A percentile compares a stretch with the other conserved stretches of the same genome.
Evolutionary conservation across 805 yeast species (phyloP).

Genomic region (Blastobotrys terrestris): DNA sequence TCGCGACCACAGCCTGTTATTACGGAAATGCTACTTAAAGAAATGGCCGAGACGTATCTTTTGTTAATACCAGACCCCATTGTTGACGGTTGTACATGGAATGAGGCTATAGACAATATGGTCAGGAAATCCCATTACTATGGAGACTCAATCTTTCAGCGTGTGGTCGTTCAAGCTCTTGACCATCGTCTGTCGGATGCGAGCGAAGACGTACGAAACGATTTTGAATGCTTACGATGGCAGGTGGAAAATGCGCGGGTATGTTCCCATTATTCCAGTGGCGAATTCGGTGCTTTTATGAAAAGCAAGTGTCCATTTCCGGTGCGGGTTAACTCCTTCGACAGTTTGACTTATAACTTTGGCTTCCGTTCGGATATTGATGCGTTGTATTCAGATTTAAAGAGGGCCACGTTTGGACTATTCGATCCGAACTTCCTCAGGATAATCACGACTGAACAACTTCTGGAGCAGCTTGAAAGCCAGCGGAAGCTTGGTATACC

Average conservation of each 20-base stretch:
- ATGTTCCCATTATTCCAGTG: background rate
- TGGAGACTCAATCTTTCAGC: too few species aligned
- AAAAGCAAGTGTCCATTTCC: background rate
- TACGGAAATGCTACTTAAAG: background rate
- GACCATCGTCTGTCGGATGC: background rate
- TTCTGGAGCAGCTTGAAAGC: background rate
- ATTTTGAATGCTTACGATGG: background rate
- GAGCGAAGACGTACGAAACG: background rate
- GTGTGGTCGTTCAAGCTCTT: background rate
- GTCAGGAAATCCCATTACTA: too few species aligned
- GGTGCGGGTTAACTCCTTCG: background rate
- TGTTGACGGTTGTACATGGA: background rate
- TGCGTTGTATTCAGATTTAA: background rate
- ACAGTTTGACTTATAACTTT: background rate
- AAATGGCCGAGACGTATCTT: background rate
- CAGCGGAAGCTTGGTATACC: too few species aligned
- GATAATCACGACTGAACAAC: background rate
- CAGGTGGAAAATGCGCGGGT: background rate
- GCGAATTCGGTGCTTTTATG: background rate
- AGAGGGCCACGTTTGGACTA: background rate
- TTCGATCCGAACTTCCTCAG: background rate
- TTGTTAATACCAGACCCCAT: background rate
- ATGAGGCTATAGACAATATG: background rate
- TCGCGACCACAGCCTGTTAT: background rate
- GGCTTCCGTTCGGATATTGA: background rate